Percentiles rank a stretch among this genome's conserved stretches.
Evolutionary conservation across 306 rosid genomes (phyloP).

Genomic region (Delonix regia): DNA sequence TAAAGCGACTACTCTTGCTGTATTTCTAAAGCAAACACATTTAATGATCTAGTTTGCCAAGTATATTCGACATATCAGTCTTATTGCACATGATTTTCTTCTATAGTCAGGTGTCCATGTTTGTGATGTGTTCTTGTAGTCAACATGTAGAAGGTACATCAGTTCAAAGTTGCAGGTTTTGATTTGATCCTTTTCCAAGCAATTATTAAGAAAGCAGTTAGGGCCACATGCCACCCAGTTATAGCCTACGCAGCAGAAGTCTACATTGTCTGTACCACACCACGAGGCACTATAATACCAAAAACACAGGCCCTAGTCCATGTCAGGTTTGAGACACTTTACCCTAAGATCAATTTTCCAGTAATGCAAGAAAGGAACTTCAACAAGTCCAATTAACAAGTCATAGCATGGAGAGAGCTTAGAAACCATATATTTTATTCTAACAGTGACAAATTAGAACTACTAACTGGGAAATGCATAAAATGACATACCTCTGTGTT

Average conservation of each 20-base stretch:
- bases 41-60: background rate
- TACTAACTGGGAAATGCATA: constrained; percentile 13
- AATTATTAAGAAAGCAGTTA: background rate
- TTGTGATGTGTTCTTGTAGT: background rate
- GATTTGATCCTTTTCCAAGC: background rate
- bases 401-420: background rate
- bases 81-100: background rate
- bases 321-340: background rate
- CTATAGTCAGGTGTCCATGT: background rate
- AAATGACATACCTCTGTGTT: constrained; percentile 73
- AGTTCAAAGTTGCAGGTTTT: background rate
- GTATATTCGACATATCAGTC: background rate
- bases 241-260: background rate
- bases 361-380: background rate
- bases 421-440: background rate
- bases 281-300: background rate
- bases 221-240: background rate
- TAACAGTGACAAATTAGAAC: constrained; percentile 11
- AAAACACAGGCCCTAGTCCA: background rate
- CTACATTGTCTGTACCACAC: background rate
- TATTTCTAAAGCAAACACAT: background rate
- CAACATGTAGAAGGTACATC: background rate
- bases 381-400: background rate
- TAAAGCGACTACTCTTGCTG: background rate
- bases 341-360: background rate